Evolutionary conservation across 2,329 filamentous ascomycete genomes (phyloP).

Genomic region (Colletotrichum melonis): DNA sequence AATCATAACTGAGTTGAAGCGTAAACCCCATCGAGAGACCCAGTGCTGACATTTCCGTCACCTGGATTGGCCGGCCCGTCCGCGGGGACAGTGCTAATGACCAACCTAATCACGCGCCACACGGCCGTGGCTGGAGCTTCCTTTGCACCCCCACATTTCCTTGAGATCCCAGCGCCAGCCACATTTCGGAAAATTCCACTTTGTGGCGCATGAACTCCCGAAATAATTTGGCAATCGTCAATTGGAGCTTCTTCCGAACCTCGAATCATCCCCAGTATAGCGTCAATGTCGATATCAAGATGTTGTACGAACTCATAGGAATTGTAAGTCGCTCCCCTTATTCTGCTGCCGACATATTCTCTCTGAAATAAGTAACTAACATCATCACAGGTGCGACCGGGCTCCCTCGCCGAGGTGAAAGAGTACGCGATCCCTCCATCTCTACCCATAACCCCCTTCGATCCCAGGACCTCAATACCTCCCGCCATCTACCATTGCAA

Average conservation of each 20-base stretch:
- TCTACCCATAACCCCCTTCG: constrained; percentile 12
- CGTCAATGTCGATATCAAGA: constrained; percentile 58
- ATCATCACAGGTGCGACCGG: constrained; percentile 81
- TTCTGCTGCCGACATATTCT: background rate
- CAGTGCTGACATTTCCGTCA: constrained; percentile 16
- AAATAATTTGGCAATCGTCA: constrained; percentile 33
- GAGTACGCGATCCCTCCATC: constrained; percentile 72
- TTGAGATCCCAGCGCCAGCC: background rate
- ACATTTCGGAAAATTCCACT: constrained; percentile 22
- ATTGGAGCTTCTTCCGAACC: constrained; percentile 1
- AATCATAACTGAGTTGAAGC: background rate
- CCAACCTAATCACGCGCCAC: background rate
- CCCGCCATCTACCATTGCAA: constrained; percentile 3
- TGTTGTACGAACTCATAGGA: constrained; percentile 98
- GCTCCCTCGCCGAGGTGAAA: constrained; percentile 91
- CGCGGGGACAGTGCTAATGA: constrained; percentile 23
- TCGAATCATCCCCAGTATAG: constrained; percentile 20
- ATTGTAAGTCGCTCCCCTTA: constrained; percentile 72
- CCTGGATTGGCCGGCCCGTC: constrained; percentile 13
- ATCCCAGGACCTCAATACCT: constrained; percentile 13
- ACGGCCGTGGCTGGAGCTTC: constrained; percentile 25
- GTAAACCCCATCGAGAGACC: background rate
- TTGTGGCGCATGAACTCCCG: constrained; percentile 14
- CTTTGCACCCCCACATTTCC: background rate
- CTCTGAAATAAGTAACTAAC: constrained; percentile 19